Conservation (phyloP, 129 eudicot genomes). For the Smallanthus sonchifolius region DNA sequence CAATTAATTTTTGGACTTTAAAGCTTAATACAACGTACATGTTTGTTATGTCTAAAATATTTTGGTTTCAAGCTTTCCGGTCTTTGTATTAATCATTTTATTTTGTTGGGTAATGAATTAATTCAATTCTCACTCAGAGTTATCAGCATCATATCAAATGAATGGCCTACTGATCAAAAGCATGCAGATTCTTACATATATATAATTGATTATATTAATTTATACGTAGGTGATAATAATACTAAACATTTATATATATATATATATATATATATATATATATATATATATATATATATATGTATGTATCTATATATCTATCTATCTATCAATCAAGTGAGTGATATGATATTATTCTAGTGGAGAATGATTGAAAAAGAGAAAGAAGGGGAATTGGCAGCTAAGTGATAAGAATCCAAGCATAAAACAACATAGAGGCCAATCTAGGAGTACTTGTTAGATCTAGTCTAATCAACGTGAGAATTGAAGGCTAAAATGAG, state of each 20-base stretch:
- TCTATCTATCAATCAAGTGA: not conserved
- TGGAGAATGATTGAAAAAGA: constrained; percentile 23
- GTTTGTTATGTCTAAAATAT: too few relatives aligned
- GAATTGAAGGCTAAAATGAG: constrained; percentile 10
- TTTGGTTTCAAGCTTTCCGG: too few relatives aligned
- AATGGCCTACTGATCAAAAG: constrained; percentile 21
- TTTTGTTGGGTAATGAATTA: not conserved
- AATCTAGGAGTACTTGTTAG: constrained; percentile 48
- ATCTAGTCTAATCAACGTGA: constrained; percentile 2
- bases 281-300: not conserved
- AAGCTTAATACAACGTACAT: too few relatives aligned
- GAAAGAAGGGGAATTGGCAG: constrained; percentile 46
- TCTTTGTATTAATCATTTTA: too few relatives aligned
- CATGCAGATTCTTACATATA: constrained; percentile 21
- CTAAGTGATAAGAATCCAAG: constrained; percentile 42
- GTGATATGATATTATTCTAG: constrained; percentile 15
- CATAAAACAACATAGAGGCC: constrained; percentile 41
- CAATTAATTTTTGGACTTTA: too few relatives aligned
- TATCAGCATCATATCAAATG: not conserved
- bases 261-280: not conserved
- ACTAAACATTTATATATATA: too few relatives aligned
- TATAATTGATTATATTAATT: not conserved
- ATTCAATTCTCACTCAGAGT: too few relatives aligned
- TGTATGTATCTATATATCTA: too few relatives aligned
- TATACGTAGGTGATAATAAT: too few relatives aligned